Evolutionary conservation across 1,139 yeast genomes (phyloP), one percentile per base, ranked within the genome.

Genomic region (Candida sp.): DNA sequence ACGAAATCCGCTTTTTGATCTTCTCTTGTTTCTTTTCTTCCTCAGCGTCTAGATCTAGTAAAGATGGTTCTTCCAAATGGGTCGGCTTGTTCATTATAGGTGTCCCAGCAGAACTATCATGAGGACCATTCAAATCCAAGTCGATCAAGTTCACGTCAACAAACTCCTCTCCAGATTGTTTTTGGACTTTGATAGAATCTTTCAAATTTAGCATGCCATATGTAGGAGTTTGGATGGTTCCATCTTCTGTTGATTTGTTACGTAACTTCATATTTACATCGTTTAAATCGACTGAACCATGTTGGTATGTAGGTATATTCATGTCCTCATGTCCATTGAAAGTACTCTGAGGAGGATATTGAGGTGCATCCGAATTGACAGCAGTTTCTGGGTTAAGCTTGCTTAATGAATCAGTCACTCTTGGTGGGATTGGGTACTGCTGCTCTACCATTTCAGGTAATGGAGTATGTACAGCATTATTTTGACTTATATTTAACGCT

Each of bases 41-140:
- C 21, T 57, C 63, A 7, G 57, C 45, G 40, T 67, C 66, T 44
- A 70, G 52, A 45, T 70, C 75, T 27, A 68, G 53, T 32, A 70
- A 52, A 1, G 75, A 66, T 11, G 56, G 50, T 25, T 57, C 62
- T n/a, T 57, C 50, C 1, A 53, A 57, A 27, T 35, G 38, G 6
- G 22, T 42, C 45, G 45, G 35, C 43, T 48, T 43, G 21, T 46
- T 30, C 29, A 37, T 12, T 5, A 46, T 5, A 35, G 43, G 38
- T 27, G 41, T 42, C 39, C 38, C 22, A 27, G 22, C 36, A 56
- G 49, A 27, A 53, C 49, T 5, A 68, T 61, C 0, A 68, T 55
- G 3, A 59, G 60, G 19, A 54, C 43, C 4, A 2, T 72, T 74
- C 5, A 68, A 64, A 42, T 70, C 75, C 36, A 72, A 57, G 45